Conservation (phyloP, 2,329 filamentous ascomycete genomes). For the Verticillium zaregamsianum region DNA sequence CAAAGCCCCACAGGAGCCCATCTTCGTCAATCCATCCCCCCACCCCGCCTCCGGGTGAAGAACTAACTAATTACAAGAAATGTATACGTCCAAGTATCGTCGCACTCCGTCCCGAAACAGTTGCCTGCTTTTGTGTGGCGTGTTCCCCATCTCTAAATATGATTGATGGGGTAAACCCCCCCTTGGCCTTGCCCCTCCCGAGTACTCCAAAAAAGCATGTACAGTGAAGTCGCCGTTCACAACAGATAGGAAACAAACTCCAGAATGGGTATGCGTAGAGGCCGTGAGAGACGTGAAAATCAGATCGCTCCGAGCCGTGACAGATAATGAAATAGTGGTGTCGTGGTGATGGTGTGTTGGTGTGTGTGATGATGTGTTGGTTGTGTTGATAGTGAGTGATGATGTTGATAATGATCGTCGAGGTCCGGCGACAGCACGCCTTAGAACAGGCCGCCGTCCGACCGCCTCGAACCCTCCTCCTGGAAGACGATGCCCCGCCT, state of each 20-base stretch:
- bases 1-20: not conserved
- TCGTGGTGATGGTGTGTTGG: not conserved
- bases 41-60: not conserved
- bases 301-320: not conserved
- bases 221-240: not conserved
- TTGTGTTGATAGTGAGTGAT: not conserved
- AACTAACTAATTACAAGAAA: not conserved
- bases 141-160: not conserved
- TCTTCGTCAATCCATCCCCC: not conserved
- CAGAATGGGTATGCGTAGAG: not conserved
- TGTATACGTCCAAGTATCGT: not conserved
- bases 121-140: not conserved
- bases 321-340: not conserved
- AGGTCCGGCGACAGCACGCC: not conserved
- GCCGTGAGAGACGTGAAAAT: not conserved
- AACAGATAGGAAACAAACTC: not conserved
- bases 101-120: not conserved
- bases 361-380: not conserved
- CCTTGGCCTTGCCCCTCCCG: not conserved
- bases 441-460: conserved; percentile 14
- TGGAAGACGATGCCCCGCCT: conserved; percentile 36
- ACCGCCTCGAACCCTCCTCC: conserved; percentile 20
- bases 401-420: not conserved
- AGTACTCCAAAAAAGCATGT: not conserved
- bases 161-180: not conserved